Evolutionary conservation across 768 basidiomycete genomes (phyloP).

Genomic region (Tricholoma sp.): DNA sequence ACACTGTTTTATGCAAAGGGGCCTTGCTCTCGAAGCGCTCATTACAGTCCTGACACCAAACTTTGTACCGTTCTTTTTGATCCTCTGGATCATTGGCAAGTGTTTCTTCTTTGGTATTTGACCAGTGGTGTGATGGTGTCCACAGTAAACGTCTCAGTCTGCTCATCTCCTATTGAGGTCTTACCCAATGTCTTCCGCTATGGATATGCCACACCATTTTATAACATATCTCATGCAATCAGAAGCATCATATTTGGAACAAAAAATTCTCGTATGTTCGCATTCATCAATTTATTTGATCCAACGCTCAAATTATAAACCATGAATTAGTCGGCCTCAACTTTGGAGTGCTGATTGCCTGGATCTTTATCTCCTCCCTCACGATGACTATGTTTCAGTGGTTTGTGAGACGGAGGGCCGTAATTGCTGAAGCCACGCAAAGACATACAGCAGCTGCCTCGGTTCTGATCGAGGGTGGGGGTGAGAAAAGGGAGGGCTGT

Average conservation of each 20-base stretch:
- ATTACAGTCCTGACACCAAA: slow-evolving; percentile 52
- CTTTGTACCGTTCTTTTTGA: slow-evolving; percentile 60
- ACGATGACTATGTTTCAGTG: slow-evolving; percentile 50
- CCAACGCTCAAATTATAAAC: not conserved
- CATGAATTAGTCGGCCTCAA: slow-evolving; percentile 48
- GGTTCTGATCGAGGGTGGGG: not conserved
- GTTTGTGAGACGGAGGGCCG: slow-evolving; percentile 22
- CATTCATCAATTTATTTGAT: not conserved
- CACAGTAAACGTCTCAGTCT: slow-evolving; percentile 58
- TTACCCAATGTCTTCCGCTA: slow-evolving; percentile 57
- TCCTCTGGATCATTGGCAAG: slow-evolving; percentile 64
- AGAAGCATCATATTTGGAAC: slow-evolving; percentile 64
- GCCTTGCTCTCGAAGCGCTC: slow-evolving; percentile 58
- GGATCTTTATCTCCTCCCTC: slow-evolving; percentile 50
- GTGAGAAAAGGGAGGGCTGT: not conserved
- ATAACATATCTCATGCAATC: slow-evolving; percentile 58
- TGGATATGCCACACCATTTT: slow-evolving; percentile 69
- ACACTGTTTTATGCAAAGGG: slow-evolving; percentile 28
- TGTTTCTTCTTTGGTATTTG: not conserved
- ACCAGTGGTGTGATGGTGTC: not conserved
- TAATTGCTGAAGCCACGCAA: not conserved
- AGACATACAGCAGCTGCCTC: not conserved
- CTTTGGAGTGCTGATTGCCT: slow-evolving; percentile 54
- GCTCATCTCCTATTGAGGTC: slow-evolving; percentile 51
- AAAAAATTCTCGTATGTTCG: slow-evolving; percentile 47